These are phyloP conservation scores for Pleurotus platypus DNA, from an alignment of 768 basidiomycete species.

Conservation along the genomic window DNA sequence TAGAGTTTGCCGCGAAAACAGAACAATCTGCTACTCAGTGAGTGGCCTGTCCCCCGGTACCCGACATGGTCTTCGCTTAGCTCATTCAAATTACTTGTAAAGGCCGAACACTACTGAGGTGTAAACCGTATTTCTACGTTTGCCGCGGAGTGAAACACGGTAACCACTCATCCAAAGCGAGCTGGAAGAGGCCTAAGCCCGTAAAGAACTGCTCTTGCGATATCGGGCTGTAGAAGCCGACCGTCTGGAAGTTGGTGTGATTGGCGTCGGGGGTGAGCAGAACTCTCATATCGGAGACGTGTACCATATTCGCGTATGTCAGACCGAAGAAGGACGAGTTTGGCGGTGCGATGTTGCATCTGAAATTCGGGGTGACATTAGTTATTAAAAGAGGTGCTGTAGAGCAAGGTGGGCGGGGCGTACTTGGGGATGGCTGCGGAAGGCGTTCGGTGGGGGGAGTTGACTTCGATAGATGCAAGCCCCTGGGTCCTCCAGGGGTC, in stretches of 20 bases:
- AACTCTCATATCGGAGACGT: slow-evolving; percentile 46
- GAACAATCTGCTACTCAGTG: background rate
- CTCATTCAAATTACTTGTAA: background rate
- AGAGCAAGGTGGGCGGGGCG: slow-evolving; percentile 4
- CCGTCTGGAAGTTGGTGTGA: slow-evolving; percentile 43
- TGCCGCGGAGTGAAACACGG: slow-evolving; percentile 30
- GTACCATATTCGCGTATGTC: slow-evolving; percentile 44
- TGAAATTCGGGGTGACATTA: slow-evolving; percentile 9
- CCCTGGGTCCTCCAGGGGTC: slow-evolving; percentile 53
- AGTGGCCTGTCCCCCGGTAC: too few relatives aligned
- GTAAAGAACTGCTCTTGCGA: slow-evolving; percentile 43
- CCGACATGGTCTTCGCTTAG: background rate
- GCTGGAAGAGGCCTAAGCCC: slow-evolving; percentile 41
- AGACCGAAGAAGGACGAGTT: slow-evolving; percentile 40
- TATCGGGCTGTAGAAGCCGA: slow-evolving; percentile 48
- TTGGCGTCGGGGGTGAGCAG: slow-evolving; percentile 43
- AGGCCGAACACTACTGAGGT: background rate
- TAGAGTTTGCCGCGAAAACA: background rate
- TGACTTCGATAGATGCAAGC: slow-evolving; percentile 43
- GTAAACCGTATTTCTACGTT: background rate
- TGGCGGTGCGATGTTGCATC: slow-evolving; percentile 33
- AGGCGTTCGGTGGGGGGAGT: slow-evolving; percentile 39
- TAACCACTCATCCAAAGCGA: slow-evolving; percentile 46
- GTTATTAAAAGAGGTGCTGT: background rate
- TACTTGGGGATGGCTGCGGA: slow-evolving; percentile 34